Evolutionary conservation across 495 filamentous ascomycete genomes (phyloP).

Genomic region (Choiromyces venosus): DNA sequence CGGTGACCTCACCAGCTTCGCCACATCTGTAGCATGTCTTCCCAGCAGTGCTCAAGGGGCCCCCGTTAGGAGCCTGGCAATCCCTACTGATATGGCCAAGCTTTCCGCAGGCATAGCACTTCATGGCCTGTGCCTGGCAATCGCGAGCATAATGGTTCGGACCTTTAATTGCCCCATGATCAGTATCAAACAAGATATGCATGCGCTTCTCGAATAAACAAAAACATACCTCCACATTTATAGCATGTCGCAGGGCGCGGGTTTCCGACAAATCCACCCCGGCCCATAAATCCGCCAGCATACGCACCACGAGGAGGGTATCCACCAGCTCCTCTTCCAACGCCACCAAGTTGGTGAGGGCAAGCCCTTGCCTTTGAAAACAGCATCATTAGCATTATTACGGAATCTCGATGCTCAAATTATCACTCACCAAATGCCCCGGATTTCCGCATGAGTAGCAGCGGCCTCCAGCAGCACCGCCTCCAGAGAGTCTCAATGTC

Average conservation of each 20-base stretch:
- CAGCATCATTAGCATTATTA: constrained; percentile 5
- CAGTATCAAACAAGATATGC: not conserved
- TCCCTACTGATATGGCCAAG: constrained; percentile 96
- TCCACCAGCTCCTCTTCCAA: constrained; percentile 57
- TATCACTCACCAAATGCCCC: constrained; percentile 67
- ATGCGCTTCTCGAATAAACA: not conserved
- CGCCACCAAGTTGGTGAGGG: constrained; percentile 53
- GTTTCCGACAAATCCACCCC: constrained; percentile 62
- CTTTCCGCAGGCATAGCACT: constrained; percentile 99
- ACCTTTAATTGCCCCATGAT: constrained; percentile 41
- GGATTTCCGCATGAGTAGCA: constrained; percentile 95
- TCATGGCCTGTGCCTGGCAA: constrained; percentile 99
- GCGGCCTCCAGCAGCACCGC: constrained; percentile 61
- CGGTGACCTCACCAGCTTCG: constrained; percentile 54
- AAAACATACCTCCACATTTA: constrained; percentile 72
- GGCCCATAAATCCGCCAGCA: constrained; percentile 56
- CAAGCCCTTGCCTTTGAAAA: constrained; percentile 64
- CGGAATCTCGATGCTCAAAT: constrained; percentile 10
- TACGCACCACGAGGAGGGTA: constrained; percentile 63
- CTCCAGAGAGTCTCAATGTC: constrained; percentile 79
- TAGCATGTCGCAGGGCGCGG: constrained; percentile 91
- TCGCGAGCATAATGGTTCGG: constrained; percentile 98
- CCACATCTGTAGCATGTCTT: constrained; percentile 99
- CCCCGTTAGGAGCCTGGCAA: constrained; percentile 95
- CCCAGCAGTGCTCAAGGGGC: constrained; percentile 86